phyloP scores from a whole-genome alignment of 176 grass and related monocot species.

The Alopecurus myosuroides region DNA sequence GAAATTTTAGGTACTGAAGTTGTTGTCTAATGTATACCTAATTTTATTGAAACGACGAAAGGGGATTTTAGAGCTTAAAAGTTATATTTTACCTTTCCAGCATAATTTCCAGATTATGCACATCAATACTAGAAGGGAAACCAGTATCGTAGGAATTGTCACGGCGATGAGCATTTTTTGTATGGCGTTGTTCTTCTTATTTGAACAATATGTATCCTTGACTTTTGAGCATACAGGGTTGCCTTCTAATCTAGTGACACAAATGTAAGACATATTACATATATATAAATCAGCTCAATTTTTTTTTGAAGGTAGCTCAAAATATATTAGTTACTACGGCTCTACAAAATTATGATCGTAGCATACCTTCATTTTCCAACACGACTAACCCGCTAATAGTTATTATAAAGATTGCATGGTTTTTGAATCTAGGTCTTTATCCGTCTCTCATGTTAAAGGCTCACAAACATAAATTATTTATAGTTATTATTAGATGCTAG shows the following conservation, averaged over 20 bases:
- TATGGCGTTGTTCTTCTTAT: not conserved
- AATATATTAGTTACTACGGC: not conserved
- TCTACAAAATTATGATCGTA: not conserved
- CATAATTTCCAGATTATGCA: not conserved
- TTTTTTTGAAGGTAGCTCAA: no score
- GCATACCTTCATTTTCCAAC: not conserved
- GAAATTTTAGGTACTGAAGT: not conserved
- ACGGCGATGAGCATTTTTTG: not conserved
- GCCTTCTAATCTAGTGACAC: conserved; percentile 5
- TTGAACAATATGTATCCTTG: conserved; percentile 1
- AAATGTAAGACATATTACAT: not conserved
- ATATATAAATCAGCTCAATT: not conserved
- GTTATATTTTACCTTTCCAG: not conserved
- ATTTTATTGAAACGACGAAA: not conserved
- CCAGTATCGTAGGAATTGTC: not conserved
- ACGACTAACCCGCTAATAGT: not conserved
- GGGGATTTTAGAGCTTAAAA: not conserved
- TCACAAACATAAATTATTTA: not conserved
- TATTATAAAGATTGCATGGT: not conserved
- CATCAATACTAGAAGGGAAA: not conserved
- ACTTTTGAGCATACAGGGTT: conserved; percentile 10
- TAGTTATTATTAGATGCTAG: not conserved
- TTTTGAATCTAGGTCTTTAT: not conserved
- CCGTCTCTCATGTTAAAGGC: not conserved
- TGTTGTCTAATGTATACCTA: not conserved